A percentile compares a stretch with the other conserved stretches of the same genome.
Conservation (phyloP, 441 rosid species). For the Melastoma candidum region DNA sequence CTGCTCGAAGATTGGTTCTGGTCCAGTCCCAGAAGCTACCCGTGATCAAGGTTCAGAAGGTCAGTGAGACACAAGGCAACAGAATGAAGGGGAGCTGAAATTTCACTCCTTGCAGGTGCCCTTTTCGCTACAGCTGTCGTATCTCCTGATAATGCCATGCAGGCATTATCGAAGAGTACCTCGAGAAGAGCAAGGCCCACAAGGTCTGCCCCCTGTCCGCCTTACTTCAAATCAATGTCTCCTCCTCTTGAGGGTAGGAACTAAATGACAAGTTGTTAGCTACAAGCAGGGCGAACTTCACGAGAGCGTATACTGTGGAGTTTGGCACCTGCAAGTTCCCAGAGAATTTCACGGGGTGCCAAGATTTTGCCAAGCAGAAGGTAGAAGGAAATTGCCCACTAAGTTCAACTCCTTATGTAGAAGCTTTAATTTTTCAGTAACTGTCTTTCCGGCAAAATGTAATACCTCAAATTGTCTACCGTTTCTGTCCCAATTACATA, state of each 20-base stretch:
- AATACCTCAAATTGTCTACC: too few species aligned
- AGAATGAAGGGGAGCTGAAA: constrained; percentile 70
- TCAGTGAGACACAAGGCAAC: constrained; percentile 20
- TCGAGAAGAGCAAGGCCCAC: constrained; percentile 88
- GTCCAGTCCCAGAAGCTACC: constrained; percentile 39
- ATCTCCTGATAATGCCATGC: constrained; percentile 56
- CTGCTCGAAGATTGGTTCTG: constrained; percentile 37
- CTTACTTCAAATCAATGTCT: neutral
- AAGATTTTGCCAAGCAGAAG: constrained; percentile 97
- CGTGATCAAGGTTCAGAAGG: constrained; percentile 52
- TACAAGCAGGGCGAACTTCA: constrained; percentile 94
- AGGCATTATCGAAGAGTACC: constrained; percentile 79
- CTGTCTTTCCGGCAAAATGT: too few species aligned
- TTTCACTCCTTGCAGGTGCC: constrained; percentile 58
- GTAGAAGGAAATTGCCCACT: constrained; percentile 18
- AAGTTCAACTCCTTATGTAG: too few species aligned
- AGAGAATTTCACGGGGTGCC: constrained; percentile 96
- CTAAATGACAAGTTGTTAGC: constrained; percentile 90
- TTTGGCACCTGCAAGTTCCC: constrained; percentile 96
- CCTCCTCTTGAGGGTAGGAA: constrained; percentile 29
- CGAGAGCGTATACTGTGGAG: constrained; percentile 86
- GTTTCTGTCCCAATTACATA: too few species aligned
- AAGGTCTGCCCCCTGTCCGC: constrained; percentile 37
- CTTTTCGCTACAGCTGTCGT: constrained; percentile 52
- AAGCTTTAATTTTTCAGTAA: too few species aligned